phyloP scores from a whole-genome alignment of 331 rosid species.

The Ulmus americana region DNA sequence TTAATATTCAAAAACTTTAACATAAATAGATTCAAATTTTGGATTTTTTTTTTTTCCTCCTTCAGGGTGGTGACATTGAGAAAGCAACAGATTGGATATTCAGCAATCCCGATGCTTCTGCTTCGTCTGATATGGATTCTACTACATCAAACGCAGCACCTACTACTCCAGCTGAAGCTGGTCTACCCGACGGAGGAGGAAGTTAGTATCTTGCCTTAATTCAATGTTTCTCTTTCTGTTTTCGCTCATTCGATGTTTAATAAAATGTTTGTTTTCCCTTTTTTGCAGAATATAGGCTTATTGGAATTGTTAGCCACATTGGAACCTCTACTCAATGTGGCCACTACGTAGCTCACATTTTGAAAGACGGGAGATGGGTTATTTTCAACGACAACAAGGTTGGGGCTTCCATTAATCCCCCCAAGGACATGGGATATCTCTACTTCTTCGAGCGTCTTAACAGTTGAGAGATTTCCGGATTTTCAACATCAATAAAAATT shows the following conservation, averaged over 20 bases:
- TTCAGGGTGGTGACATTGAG: slow-evolving; percentile 87
- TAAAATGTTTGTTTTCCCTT: slow-evolving; percentile 10
- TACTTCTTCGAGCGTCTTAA: slow-evolving; percentile 81
- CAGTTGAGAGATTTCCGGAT: slow-evolving; percentile 16
- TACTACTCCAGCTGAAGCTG: slow-evolving; percentile 34
- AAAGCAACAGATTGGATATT: slow-evolving; percentile 99
- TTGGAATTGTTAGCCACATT: slow-evolving; percentile 87
- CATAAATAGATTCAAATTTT: no score
- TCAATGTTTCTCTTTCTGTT: not conserved
- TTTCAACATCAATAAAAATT: not conserved
- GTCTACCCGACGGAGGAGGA: slow-evolving; percentile 87
- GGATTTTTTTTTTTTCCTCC: not conserved
- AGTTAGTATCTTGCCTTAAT: slow-evolving; percentile 51
- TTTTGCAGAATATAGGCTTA: slow-evolving; percentile 61
- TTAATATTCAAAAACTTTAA: no score
- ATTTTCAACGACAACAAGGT: slow-evolving; percentile 88
- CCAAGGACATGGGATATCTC: slow-evolving; percentile 96
- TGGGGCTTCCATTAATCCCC: slow-evolving; percentile 90
- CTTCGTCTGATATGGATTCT: slow-evolving; percentile 49
- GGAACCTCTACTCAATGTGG: slow-evolving; percentile 97
- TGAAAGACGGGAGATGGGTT: slow-evolving; percentile 89
- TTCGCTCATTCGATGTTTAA: not conserved
- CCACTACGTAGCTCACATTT: slow-evolving; percentile 89
- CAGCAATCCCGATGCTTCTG: slow-evolving; percentile 70
- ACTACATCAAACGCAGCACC: slow-evolving; percentile 39